phyloP scores from a whole-genome alignment of 2,329 filamentous ascomycete genomes.

The Fusarium anthophilum region DNA sequence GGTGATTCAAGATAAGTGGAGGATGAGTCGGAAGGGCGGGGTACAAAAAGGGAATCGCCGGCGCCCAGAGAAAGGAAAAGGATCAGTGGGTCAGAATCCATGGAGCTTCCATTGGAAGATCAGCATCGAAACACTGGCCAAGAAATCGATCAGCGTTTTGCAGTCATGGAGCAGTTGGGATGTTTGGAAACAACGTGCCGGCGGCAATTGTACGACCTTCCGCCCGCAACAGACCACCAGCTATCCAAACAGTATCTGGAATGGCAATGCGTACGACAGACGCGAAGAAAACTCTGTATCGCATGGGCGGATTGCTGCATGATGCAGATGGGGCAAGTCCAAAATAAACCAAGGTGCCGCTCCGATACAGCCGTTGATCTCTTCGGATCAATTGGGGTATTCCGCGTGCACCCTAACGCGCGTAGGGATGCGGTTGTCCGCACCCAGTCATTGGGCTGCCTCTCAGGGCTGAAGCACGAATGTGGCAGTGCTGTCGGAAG shows the following conservation, averaged over 20 bases:
- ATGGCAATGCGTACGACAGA: slow-evolving; percentile 22
- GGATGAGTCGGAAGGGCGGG: slow-evolving; percentile 33
- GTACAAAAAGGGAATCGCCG: slow-evolving; percentile 21
- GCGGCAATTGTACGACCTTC: slow-evolving; percentile 14
- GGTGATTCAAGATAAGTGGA: slow-evolving; percentile 27
- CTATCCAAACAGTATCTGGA: slow-evolving; percentile 16
- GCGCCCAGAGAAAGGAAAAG: not conserved
- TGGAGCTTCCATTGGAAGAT: slow-evolving; percentile 16
- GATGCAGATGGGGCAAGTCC: slow-evolving; percentile 34
- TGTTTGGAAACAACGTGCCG: slow-evolving; percentile 17
- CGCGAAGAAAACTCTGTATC: slow-evolving; percentile 32
- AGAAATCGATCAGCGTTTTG: slow-evolving; percentile 16
- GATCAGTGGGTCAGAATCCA: slow-evolving; percentile 22
- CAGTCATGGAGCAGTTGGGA: slow-evolving; percentile 2
- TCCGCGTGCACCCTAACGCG: slow-evolving; percentile 25
- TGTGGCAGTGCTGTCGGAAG: slow-evolving; percentile 33
- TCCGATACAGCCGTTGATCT: slow-evolving; percentile 35
- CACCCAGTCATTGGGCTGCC: slow-evolving; percentile 15
- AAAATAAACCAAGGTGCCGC: slow-evolving; percentile 35
- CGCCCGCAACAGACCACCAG: slow-evolving; percentile 9
- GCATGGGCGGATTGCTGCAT: slow-evolving; percentile 25
- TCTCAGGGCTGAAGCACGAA: slow-evolving; percentile 32
- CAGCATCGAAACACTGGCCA: slow-evolving; percentile 4
- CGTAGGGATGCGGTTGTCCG: slow-evolving; percentile 18
- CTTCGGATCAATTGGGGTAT: slow-evolving; percentile 36